Base-by-base conservation (phyloP, 2,329 filamentous ascomycete genomes). In the Pseudocercospora macadamiae region DNA sequence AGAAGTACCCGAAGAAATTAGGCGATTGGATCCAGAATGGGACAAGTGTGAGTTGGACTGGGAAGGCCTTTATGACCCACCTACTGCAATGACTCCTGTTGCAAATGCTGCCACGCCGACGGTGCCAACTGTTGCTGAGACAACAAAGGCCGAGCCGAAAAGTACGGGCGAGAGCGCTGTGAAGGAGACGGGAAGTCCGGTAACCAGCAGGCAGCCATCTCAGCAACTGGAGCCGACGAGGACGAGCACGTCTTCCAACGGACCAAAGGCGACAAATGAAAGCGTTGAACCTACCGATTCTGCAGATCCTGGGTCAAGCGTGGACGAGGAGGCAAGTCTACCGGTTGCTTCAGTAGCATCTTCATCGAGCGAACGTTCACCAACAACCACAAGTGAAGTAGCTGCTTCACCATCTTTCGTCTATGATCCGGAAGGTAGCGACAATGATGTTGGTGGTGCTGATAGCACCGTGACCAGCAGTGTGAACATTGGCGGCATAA, bases 11-110 rank as follows among this genome's bases (percentile, higher is more conserved):
- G 16, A 9, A 2, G 16, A 63, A 39, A 49, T 63, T 16, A 37
- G 61, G 9, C 19, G 16, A 19, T 14, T 61, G 18, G 61, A 63
- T 47, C 54, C 54, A 6, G 58, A 58, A 9, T 63, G 61, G 58
- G 58, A 51, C 19, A 53, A 14, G 9, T 63, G 57, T 37, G 61
- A 45, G 14, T 28, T 61, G 18, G 57, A 58, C 28, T 63, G 57
- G 51, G 34, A 54, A 9, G 61, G 61, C 2, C 16, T 49, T 5
- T 63, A 59, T 52, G 61, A 63, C 53, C 58, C 61, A 25, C 61
- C 61, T 2, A 54, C 42, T 4, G 58, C 58, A 1, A 19, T 63
- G 34, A 23, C 28, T 19, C 57, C 61, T 14, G 53, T 42, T n/a
- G 49, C 3, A 14, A 47, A 23, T 25, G 39, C 18, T 26, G 42